These are phyloP conservation scores for Tirmania nivea DNA, from an alignment of 495 filamentous ascomycete species.

Conservation along the genomic window DNA sequence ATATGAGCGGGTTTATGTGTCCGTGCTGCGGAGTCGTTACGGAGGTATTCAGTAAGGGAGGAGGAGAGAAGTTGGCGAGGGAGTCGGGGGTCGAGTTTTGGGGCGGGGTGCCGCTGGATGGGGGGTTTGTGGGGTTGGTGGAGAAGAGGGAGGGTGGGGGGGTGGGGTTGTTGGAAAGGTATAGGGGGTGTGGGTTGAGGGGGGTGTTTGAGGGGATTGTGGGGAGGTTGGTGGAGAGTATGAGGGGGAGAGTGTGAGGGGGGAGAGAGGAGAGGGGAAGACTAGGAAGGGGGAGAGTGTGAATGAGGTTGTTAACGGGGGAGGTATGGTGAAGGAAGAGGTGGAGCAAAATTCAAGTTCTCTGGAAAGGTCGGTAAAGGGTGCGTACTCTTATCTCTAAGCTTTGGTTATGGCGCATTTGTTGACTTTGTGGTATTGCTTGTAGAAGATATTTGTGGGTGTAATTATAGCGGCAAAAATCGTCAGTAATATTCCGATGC, in stretches of 20 bases:
- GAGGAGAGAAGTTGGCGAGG: conserved; percentile 70
- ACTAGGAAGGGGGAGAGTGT: neutral
- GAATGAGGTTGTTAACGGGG: neutral
- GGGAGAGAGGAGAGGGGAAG: neutral
- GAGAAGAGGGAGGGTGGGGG: neutral
- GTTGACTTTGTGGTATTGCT: too few species aligned
- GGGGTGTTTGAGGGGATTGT: neutral
- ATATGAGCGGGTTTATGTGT: conserved; percentile 94
- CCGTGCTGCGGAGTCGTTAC: conserved; percentile 55
- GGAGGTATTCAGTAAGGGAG: conserved; percentile 76
- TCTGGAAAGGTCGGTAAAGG: too few species aligned
- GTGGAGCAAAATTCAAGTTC: too few species aligned
- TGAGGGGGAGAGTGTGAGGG: neutral
- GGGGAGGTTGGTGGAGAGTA: neutral
- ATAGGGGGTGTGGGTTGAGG: neutral
- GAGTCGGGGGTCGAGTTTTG: conserved; percentile 70
- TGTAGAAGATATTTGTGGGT: too few species aligned
- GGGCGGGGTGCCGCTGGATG: conserved; percentile 43
- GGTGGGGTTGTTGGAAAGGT: neutral
- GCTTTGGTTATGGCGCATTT: too few species aligned
- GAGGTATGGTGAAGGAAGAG: neutral
- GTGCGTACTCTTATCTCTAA: too few species aligned
- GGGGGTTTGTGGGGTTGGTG: neutral
- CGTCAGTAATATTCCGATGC: too few species aligned
- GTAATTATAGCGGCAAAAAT: too few species aligned